These are phyloP conservation scores for Coccomyxa subellipsoidea DNA, from an alignment of 163 green algal species.

Conservation along the genomic window DNA sequence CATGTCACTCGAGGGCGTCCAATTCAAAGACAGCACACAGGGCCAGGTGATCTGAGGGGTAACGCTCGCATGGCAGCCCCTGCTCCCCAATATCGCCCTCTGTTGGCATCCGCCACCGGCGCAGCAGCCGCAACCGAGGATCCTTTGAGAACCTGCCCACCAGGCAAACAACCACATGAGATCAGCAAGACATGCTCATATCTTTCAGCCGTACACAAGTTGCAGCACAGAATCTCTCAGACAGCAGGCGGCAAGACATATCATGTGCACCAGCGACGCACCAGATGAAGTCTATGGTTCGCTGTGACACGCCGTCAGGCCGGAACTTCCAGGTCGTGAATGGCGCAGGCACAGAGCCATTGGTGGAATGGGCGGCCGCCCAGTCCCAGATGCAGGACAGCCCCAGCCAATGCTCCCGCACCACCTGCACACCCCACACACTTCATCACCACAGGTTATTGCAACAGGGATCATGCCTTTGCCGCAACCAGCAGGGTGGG, in stretches of 20 bases:
- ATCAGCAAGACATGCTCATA: too few species aligned
- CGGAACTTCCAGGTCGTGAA: slow-evolving; percentile 80
- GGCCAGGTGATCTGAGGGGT: slow-evolving; percentile 59
- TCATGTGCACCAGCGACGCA: too few species aligned
- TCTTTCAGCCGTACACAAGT: too few species aligned
- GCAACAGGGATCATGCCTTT: too few species aligned
- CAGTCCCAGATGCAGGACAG: slow-evolving; percentile 31
- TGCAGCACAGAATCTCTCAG: too few species aligned
- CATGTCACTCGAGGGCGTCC: not conserved
- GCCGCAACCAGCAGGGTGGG: too few species aligned
- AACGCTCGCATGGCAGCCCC: slow-evolving; percentile 42
- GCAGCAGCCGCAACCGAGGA: slow-evolving; percentile 30
- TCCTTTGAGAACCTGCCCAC: slow-evolving; percentile 20
- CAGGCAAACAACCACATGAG: not conserved
- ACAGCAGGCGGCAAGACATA: too few species aligned
- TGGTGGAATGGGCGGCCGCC: not conserved
- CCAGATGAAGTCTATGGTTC: slow-evolving; percentile 74
- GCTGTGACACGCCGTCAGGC: slow-evolving; percentile 42
- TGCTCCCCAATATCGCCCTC: slow-evolving; percentile 47
- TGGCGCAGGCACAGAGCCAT: slow-evolving; percentile 9
- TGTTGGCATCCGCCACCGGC: slow-evolving; percentile 50
- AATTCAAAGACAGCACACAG: slow-evolving; percentile 9
- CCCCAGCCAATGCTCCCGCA: slow-evolving; percentile 26
- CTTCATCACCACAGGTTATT: not conserved
- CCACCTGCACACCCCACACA: slow-evolving; percentile 7